A percentile compares a stretch with the other conserved stretches of the same genome.
Evolutionary conservation across 2,329 filamentous ascomycete species (phyloP).

Genomic region (Plectosphaerella sp.): DNA sequence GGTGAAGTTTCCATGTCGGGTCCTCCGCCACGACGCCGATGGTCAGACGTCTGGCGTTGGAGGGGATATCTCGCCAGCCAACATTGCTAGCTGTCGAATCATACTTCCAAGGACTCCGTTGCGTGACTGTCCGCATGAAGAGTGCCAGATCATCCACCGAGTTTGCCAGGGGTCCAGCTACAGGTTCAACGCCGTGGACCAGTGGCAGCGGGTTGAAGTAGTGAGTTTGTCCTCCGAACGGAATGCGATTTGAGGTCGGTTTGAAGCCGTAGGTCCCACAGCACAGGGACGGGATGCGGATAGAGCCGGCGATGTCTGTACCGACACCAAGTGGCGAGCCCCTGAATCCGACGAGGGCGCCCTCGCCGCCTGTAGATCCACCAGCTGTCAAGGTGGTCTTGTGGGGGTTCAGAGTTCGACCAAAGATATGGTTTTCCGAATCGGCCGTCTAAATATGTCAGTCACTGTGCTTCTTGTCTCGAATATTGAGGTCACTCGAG

Average conservation of each 20-base stretch:
- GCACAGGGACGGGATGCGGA: conserved; percentile 38
- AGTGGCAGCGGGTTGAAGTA: conserved; percentile 4
- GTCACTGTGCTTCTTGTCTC: neutral
- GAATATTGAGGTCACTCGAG: neutral
- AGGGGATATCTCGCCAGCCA: conserved; percentile 36
- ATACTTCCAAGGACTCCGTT: conserved; percentile 35
- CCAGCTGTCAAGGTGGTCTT: conserved; percentile 58
- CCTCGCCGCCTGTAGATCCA: conserved; percentile 58
- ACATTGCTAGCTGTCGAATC: conserved; percentile 35
- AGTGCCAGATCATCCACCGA: conserved; percentile 32
- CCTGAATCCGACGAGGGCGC: conserved; percentile 32
- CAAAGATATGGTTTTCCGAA: conserved; percentile 44
- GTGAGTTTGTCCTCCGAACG: conserved; percentile 11
- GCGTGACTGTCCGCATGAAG: conserved; percentile 34
- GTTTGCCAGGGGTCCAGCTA: conserved; percentile 36
- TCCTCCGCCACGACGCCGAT: conserved; percentile 47
- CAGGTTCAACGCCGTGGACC: conserved; percentile 25
- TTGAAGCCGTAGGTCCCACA: conserved; percentile 38
- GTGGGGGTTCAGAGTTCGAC: conserved; percentile 54
- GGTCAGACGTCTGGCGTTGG: conserved; percentile 21
- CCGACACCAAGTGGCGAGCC: conserved; percentile 36
- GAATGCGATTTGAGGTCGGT: conserved; percentile 27
- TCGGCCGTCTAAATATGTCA: conserved; percentile 49
- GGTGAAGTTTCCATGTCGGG: conserved; percentile 42
- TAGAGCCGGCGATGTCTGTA: conserved; percentile 37